Base-by-base conservation (phyloP, 2,329 filamentous ascomycete species). In the Phyllosticta citribraziliensis region DNA sequence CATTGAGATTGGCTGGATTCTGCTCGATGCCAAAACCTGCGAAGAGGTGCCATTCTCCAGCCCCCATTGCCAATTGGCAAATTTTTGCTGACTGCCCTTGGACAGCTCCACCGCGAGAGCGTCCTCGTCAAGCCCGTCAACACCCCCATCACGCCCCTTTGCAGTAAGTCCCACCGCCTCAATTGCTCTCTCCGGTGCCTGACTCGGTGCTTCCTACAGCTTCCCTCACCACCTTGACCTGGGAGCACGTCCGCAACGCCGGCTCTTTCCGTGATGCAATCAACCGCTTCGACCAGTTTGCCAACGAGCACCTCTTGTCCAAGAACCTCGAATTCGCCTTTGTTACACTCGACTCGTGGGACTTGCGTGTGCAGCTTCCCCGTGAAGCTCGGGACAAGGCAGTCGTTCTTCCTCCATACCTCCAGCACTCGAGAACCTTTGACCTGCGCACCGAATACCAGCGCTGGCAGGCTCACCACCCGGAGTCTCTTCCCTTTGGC, bases 111-210 rank as follows among this genome's bases (percentile, higher is more conserved):
- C 76, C 91, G 92, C 68, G 92, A 97, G 77, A 96, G 89, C 72
- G 90, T 97, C 59, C 88, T 99, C 52, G 94, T 99, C 70, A 97
- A 97, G 79, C 94, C 94, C 4, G 88, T 97, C 79, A 99, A 97
- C 79, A 99, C 94, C 54, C 94, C 94, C 61, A 99, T 99, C 73
- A 99, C 94, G 67, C 94, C 94, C 64, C 84, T 99, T 58, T 99
- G 94, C 85, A 99, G 92, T 97, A 88, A 87, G 92, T 30, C 55
- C 27, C 69, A 67, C 66, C 60, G 54, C 57, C 55, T n/a, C 40
- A 17, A 33, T 40, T 40, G 33, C 10, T 11, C 20, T 55, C 30
- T 19, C 25, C 33, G 24, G 27, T 67, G 55, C 55, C 60, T 63
- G 56, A 63, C 27, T 64, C 51, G 63, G 69, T 67, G 75, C 69